phyloP scores from a whole-genome alignment of 768 basidiomycete genomes.

The Lactarius evosmus region DNA sequence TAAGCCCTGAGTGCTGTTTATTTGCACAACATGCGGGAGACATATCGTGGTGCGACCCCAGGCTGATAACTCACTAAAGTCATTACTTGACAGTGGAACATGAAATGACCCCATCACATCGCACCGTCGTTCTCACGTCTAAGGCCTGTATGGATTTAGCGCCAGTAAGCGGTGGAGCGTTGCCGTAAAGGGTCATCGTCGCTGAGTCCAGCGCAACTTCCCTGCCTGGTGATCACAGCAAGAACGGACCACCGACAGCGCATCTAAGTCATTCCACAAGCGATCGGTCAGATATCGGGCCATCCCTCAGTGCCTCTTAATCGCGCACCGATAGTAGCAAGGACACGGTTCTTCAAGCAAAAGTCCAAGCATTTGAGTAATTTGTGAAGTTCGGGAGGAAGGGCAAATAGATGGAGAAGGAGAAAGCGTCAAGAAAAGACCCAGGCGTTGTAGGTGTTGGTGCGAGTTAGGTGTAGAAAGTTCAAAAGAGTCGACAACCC shows the following conservation, averaged over 20 bases:
- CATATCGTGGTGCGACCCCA: neutral
- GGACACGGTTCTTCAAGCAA: constrained; percentile 17
- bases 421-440: too few species aligned
- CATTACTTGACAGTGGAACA: neutral
- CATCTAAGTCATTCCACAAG: constrained; percentile 18
- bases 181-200: neutral
- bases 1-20: neutral
- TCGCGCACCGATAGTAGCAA: constrained; percentile 4
- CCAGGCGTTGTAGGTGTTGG: too few species aligned
- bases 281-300: constrained; percentile 7
- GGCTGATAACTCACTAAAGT: too few species aligned
- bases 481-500: too few species aligned
- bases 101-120: neutral
- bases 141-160: too few species aligned
- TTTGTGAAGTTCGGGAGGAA: constrained; percentile 28
- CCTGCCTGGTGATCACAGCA: neutral
- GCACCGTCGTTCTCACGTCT: neutral
- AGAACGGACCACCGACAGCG: constrained; percentile 2
- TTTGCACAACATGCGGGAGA: neutral
- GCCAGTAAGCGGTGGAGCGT: neutral
- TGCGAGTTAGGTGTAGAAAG: too few species aligned
- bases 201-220: neutral
- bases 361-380: constrained; percentile 23
- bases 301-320: constrained; percentile 2
- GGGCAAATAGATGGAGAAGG: constrained; percentile 17